These are phyloP conservation scores for Naganishia kalamii DNA, from an alignment of 768 basidiomycete genomes.

Conservation along the genomic window DNA sequence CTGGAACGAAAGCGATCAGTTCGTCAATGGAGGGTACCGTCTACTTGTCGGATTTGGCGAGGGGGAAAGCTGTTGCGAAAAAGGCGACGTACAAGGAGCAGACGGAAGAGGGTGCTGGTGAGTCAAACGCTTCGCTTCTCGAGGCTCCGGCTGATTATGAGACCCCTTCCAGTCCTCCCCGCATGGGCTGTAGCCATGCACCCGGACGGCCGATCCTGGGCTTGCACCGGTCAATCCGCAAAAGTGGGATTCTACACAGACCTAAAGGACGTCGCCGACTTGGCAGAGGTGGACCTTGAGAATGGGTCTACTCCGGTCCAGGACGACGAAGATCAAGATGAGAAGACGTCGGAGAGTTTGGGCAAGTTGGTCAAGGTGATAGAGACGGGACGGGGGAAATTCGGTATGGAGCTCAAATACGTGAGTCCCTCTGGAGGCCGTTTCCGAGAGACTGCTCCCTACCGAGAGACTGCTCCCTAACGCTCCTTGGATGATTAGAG, in stretches of 20 bases:
- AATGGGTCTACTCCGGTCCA: background rate
- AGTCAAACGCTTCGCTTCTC: conserved; percentile 3
- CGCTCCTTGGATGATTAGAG: conserved; percentile 69
- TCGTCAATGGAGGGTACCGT: conserved; percentile 82
- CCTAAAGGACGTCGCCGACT: background rate
- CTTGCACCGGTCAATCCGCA: conserved; percentile 41
- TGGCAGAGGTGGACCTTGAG: conserved; percentile 2
- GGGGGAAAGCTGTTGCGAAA: conserved; percentile 57
- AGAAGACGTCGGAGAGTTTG: conserved; percentile 28
- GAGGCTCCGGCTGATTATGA: background rate
- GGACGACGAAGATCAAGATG: conserved; percentile 23
- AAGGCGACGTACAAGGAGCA: conserved; percentile 68
- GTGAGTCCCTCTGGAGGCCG: conserved; percentile 51
- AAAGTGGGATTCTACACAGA: conserved; percentile 34
- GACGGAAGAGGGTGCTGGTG: conserved; percentile 62
- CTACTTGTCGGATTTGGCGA: conserved; percentile 63
- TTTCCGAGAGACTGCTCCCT: conserved; percentile 65
- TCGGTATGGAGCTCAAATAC: conserved; percentile 45
- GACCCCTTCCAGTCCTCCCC: conserved; percentile 39
- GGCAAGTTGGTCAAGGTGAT: conserved; percentile 32
- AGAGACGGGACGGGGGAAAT: conserved; percentile 45
- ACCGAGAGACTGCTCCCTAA: conserved; percentile 67
- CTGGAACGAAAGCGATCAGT: conserved; percentile 62
- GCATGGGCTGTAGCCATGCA: conserved; percentile 82
- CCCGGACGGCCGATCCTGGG: conserved; percentile 50